phyloP scores from a whole-genome alignment of 805 yeast genomes.

The Yarrowia phangngaensis region DNA sequence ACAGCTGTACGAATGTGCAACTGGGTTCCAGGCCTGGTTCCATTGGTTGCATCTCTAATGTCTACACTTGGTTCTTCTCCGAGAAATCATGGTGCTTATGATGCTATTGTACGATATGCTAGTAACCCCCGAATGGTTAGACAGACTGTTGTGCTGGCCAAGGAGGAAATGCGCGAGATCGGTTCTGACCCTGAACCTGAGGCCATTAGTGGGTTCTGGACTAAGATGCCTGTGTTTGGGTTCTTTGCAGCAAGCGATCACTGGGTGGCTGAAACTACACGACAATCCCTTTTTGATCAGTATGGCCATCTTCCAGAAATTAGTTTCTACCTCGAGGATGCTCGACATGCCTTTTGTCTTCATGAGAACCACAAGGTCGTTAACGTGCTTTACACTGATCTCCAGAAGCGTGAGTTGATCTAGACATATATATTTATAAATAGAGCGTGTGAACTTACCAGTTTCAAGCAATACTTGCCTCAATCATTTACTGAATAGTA shows the following conservation, averaged over 20 bases:
- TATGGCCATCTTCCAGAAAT: conserved; percentile 39
- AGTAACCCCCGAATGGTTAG: conserved; percentile 46
- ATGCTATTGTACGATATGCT: conserved; percentile 46
- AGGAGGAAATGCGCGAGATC: conserved; percentile 56
- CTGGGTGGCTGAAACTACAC: conserved; percentile 58
- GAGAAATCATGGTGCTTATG: conserved; percentile 8
- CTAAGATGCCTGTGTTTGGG: conserved; percentile 50
- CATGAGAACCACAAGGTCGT: conserved; percentile 50
- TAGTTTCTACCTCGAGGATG: conserved; percentile 39
- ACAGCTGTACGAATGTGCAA: conserved; percentile 14
- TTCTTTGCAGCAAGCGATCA: conserved; percentile 57
- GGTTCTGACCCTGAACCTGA: conserved; percentile 39
- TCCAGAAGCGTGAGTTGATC: conserved; percentile 1
- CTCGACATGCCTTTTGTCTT: conserved; percentile 61
- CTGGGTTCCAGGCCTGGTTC: conserved; percentile 27
- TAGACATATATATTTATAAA: neutral
- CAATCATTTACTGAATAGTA: too few species aligned
- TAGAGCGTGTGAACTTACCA: too few species aligned
- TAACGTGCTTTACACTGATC: conserved; percentile 27
- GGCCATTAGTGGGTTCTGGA: conserved; percentile 46
- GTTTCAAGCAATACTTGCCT: too few species aligned
- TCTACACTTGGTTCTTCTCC: neutral
- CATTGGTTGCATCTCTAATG: conserved; percentile 34
- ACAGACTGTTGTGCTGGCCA: conserved; percentile 56
- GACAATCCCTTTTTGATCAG: conserved; percentile 44